phyloP scores from a whole-genome alignment of 78 protist species.

The Cavenderia fasciculata region DNA sequence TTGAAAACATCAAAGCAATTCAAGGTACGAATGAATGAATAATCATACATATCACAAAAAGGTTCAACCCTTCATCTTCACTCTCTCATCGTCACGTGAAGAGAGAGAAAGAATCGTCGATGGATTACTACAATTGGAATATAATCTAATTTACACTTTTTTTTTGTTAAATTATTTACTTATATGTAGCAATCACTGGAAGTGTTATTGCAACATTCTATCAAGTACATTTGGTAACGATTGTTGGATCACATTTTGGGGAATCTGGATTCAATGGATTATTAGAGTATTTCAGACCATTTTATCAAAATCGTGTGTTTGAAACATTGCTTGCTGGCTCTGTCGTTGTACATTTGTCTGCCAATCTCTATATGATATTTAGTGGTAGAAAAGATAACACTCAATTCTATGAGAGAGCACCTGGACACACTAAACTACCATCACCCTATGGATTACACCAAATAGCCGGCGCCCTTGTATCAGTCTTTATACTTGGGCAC shows the following conservation, averaged over 20 bases:
- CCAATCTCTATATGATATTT: not conserved
- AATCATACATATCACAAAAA: too few relatives aligned
- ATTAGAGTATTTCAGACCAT: not conserved
- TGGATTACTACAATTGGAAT: too few relatives aligned
- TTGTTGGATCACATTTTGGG: not conserved
- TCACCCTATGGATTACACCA: conserved; percentile 19
- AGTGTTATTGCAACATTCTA: not conserved
- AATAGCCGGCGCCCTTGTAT: not conserved
- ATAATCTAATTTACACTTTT: too few relatives aligned
- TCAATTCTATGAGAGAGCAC: not conserved
- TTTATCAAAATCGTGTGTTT: not conserved
- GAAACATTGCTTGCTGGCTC: conserved; percentile 3
- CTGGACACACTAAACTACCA: not conserved
- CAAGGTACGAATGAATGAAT: too few relatives aligned
- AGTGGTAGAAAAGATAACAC: not conserved
- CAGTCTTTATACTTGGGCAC: not conserved
- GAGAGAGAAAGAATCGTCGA: too few relatives aligned
- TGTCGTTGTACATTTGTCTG: not conserved
- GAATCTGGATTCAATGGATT: not conserved
- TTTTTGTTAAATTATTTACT: too few relatives aligned
- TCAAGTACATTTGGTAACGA: not conserved
- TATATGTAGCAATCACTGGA: conserved; percentile 6
- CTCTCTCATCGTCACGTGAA: too few relatives aligned
- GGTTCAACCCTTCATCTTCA: too few relatives aligned
- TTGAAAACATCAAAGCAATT: too few relatives aligned